Evolutionary conservation across 345 rosid species (phyloP).

Genomic region (Durio zibethinus): DNA sequence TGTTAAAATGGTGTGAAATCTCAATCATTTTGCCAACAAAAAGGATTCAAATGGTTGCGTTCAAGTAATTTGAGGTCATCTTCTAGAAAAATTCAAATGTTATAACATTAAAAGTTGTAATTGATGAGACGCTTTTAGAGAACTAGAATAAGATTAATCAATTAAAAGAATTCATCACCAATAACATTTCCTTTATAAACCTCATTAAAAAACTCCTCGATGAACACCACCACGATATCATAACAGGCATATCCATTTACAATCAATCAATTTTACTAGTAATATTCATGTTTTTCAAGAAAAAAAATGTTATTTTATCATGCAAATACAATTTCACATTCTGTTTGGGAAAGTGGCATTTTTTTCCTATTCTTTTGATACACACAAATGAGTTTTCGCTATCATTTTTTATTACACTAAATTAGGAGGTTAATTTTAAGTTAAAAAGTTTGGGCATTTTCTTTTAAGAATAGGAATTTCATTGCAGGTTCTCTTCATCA

Average conservation of each 20-base stretch:
- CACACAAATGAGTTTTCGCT: slow-evolving; percentile 92
- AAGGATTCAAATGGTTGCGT: too few species aligned
- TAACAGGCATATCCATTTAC: slow-evolving; percentile 36
- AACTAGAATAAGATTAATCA: slow-evolving; percentile 51
- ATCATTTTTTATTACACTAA: background rate
- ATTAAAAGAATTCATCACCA: slow-evolving; percentile 52
- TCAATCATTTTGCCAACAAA: too few species aligned
- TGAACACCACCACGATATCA: slow-evolving; percentile 72
- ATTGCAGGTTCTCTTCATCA: slow-evolving; percentile 42
- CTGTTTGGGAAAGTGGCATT: slow-evolving; percentile 84
- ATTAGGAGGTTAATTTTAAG: background rate
- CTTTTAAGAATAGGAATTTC: background rate
- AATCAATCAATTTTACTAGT: background rate
- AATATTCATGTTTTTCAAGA: background rate
- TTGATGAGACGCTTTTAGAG: slow-evolving; percentile 55
- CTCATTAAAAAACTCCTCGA: slow-evolving; percentile 72
- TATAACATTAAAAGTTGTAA: too few species aligned
- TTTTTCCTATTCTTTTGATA: slow-evolving; percentile 77
- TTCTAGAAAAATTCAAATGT: too few species aligned
- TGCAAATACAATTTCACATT: slow-evolving; percentile 36
- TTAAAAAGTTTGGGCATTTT: background rate
- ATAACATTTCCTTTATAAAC: slow-evolving; percentile 56
- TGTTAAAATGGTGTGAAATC: too few species aligned
- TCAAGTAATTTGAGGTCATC: too few species aligned
- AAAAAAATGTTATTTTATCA: background rate